Base-by-base conservation (phyloP, 2,329 filamentous ascomycete species). In the Hypoxylon sp. region DNA sequence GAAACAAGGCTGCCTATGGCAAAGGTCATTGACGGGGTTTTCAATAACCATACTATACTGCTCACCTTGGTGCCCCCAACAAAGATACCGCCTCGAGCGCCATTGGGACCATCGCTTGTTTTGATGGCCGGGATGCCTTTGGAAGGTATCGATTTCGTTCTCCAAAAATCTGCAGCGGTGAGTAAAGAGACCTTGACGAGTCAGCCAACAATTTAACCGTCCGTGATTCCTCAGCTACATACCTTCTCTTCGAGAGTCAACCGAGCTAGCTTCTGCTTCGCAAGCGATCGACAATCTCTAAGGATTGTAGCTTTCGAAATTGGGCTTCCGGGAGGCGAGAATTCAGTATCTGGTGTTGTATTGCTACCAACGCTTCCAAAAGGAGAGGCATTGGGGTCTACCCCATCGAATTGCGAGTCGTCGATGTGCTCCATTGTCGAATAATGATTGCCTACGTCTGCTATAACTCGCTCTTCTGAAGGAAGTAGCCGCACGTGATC, bases 71-170 rank as follows among this genome's bases (percentile, higher is more conserved):
- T 88, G 18, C 89, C 89, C 42, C 89, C 89, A 51, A 91, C 90
- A 74, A 91, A 91, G 16, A 88, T 85, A 1, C 87, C 88, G 14
- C 89, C 89, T 22, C 89, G 86, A 45, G 89, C 88, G 26, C 89
- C 89, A 75, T 91, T 91, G 1, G 89, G 89, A 0, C 89, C 89
- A 78, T 92, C 89, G 22, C 86, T 89, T 4, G 87, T 86, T 72
- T 91, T 90, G 64, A 91, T 82, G 0, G 87, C 82, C 1, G 89
- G 88, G 26, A 91, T 86, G 4, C 84, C 85, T 70, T 90, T 87
- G 33, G 84, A 83, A 2, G 86, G 84, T 53, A 92, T 85, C 0
- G 87, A 77, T 62, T 85, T 87, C 2, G 89, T 91, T 67, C 89
- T 87, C 90, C 89, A 92, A 73, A 91, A 91, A 74, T 92, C 89